Percentiles rank a stretch among this genome's conserved stretches.
Evolutionary conservation across 176 grass and related monocot species (phyloP).

Genomic region (Carex cristatella): DNA sequence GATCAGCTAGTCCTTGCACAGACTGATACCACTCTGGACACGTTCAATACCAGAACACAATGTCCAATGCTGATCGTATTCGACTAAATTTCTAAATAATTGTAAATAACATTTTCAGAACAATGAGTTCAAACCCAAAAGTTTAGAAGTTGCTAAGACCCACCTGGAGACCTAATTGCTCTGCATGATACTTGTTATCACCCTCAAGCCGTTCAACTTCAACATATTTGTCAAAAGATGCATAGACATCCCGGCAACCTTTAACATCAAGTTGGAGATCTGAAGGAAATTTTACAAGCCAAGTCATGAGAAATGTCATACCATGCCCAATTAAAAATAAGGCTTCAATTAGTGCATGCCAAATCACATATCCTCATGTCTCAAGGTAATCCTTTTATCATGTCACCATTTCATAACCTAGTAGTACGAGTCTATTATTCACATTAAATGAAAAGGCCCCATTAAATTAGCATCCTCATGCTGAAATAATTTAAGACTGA

Average conservation of each 20-base stretch:
- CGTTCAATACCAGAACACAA: neutral
- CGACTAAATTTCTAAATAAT: neutral
- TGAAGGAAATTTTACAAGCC: conserved; percentile 33
- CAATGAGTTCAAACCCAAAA: neutral
- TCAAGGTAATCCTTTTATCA: neutral
- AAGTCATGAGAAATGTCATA: conserved; percentile 11
- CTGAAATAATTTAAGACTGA: neutral
- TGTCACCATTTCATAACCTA: neutral
- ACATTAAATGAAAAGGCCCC: neutral
- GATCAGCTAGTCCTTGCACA: neutral
- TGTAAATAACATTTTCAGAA: neutral
- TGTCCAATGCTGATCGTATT: neutral
- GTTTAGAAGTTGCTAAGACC: neutral
- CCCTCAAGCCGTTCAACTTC: conserved; percentile 89
- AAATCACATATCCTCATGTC: neutral
- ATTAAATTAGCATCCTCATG: neutral
- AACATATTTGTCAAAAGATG: conserved; percentile 96
- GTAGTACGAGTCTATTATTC: neutral
- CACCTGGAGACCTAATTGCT: conserved; percentile 80
- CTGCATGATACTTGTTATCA: conserved; percentile 92
- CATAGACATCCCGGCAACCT: conserved; percentile 76
- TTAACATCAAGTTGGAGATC: conserved; percentile 95
- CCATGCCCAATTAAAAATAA: neutral
- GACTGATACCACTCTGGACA: neutral
- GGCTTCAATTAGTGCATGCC: neutral